Evolutionary conservation across 768 basidiomycete species (phyloP).

Genomic region (Russula dissimulans): DNA sequence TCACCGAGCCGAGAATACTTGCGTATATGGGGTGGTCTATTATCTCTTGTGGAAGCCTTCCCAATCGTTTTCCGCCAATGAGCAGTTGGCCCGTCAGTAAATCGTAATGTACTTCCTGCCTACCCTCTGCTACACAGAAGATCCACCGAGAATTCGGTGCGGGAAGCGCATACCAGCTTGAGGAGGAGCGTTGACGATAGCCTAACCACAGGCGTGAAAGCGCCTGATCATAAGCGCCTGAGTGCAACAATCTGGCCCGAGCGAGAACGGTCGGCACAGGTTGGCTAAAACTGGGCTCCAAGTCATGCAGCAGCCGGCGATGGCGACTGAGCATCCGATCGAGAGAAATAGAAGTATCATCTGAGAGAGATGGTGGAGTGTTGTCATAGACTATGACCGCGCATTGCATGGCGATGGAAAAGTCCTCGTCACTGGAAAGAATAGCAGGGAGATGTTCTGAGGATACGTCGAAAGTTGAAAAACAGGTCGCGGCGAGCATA

Average conservation of each 20-base stretch:
- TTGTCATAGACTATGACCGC: constrained; percentile 3
- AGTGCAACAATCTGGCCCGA: background rate
- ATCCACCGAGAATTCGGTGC: constrained; percentile 9
- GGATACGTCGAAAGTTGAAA: background rate
- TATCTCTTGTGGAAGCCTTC: constrained; percentile 31
- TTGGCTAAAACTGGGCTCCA: background rate
- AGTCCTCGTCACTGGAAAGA: background rate
- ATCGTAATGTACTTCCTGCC: constrained; percentile 29
- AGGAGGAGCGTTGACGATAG: background rate
- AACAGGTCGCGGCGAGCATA: background rate
- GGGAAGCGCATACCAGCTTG: background rate
- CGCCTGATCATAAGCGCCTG: background rate
- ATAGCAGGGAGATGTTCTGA: background rate
- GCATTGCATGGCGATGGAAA: constrained; percentile 3
- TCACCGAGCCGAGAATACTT: constrained; percentile 29
- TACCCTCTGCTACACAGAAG: background rate
- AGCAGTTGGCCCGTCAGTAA: constrained; percentile 34
- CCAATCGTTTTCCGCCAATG: constrained; percentile 34
- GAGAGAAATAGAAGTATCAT: background rate
- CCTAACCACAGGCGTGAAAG: background rate
- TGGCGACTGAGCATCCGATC: constrained; percentile 1
- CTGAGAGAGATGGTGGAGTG: background rate
- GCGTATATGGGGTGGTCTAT: constrained; percentile 27
- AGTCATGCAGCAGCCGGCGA: background rate
- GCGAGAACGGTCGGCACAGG: background rate